These are phyloP conservation scores for Diaporthe ampelina DNA, from an alignment of 2,329 filamentous ascomycete species.

Conservation along the genomic window DNA sequence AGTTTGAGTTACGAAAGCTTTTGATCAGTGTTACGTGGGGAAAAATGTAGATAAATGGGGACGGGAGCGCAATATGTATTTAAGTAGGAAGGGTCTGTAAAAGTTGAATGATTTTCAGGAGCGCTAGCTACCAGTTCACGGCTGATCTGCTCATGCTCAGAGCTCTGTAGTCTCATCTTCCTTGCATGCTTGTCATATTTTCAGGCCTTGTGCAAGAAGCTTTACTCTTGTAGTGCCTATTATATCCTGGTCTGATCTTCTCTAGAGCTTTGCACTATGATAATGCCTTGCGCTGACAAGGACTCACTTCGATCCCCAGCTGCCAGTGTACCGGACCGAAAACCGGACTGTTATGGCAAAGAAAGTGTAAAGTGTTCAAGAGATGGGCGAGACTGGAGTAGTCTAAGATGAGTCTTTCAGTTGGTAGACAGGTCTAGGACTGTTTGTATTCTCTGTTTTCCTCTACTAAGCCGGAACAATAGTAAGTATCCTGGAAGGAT, in stretches of 20 bases:
- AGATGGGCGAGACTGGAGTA: too few relatives aligned
- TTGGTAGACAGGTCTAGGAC: too few relatives aligned
- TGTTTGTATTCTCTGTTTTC: too few relatives aligned
- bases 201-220: not conserved
- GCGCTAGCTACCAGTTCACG: too few relatives aligned
- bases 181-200: not conserved
- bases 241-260: not conserved
- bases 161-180: too few relatives aligned
- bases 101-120: too few relatives aligned
- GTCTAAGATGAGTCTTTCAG: too few relatives aligned
- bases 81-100: not conserved
- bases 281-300: not conserved
- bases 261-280: not conserved
- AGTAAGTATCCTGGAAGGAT: too few relatives aligned
- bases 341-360: too few relatives aligned
- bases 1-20: not conserved
- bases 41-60: rapidly evolving
- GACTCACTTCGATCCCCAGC: not conserved
- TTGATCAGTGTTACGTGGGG: too few relatives aligned
- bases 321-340: not conserved
- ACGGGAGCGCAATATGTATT: too few relatives aligned
- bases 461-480: too few relatives aligned
- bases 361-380: not conserved
- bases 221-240: not conserved
- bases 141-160: not conserved